These are phyloP conservation scores for Cokeromyces recurvatus DNA, from an alignment of 371 early-diverging fungal species.

Conservation along the genomic window DNA sequence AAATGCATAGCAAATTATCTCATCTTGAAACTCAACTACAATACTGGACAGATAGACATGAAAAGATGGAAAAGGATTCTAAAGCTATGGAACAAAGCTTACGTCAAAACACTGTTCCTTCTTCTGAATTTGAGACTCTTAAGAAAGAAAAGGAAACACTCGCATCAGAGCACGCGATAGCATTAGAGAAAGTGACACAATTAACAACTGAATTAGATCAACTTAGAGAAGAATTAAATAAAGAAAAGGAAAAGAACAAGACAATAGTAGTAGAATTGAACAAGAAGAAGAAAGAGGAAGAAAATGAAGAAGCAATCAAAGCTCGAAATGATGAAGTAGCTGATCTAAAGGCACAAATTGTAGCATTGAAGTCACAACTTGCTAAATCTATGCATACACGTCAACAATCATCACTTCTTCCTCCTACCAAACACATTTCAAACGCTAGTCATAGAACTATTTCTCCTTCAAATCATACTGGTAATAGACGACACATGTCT, in stretches of 20 bases:
- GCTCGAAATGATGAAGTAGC: conserved; percentile 8
- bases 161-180: conserved; percentile 31
- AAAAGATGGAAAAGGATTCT: conserved; percentile 42
- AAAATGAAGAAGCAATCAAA: not conserved
- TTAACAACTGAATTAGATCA: conserved; percentile 52
- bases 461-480: conserved; percentile 14
- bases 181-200: conserved; percentile 44
- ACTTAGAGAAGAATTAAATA: conserved; percentile 50
- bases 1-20: conserved; percentile 41
- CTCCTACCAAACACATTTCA: conserved; percentile 3
- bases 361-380: conserved; percentile 32
- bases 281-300: not conserved
- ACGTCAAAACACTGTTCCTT: conserved; percentile 53
- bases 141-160: conserved; percentile 38
- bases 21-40: conserved; percentile 59
- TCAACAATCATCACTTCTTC: conserved; percentile 13
- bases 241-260: conserved; percentile 66
- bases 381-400: conserved; percentile 25
- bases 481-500: conserved; percentile 4
- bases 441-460: conserved; percentile 6
- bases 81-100: conserved; percentile 34
- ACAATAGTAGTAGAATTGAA: conserved; percentile 37
- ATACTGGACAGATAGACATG: conserved; percentile 66
- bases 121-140: conserved; percentile 52
- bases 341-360: conserved; percentile 31